Base-by-base conservation (phyloP, 768 basidiomycete genomes). In the Tubosaeta sp. region DNA sequence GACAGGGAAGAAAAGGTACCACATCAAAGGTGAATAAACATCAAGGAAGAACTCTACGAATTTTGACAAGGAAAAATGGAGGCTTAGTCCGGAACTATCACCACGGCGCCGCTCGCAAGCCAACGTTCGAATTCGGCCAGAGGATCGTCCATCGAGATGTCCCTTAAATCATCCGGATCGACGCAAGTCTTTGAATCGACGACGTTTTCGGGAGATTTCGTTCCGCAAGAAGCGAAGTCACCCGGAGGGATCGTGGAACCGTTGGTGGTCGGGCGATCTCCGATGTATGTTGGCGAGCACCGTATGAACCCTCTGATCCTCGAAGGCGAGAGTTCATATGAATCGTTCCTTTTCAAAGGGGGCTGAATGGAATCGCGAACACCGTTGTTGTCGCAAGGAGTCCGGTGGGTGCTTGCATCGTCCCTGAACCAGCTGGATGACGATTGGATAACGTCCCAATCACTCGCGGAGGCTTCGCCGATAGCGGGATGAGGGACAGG, bases 121-220 rank as follows among this genome's bases (percentile, higher is more conserved):
- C 84, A 90, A 42, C 74, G 79, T 53, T 87, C 83, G 27, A 90
- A 73, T 56, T 85, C 84, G 5, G 79, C 83, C 45, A 86, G 74
- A 46, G 82, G 76, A 45, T 85, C 79, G n/a, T 63, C 61, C 31
- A 43, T 41, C 12, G 34, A 8, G 4, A 62, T 58, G 19, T 59
- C 63, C 6, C 51, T 43, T 16, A 7, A 27, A n/a, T 49, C 43
- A 11, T 32, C 34, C 12, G 37, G 10, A 19, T 51, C 45, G 46
- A 32, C 16, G 12, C 32, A 27, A 13, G 11, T 33, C 17, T 34
- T 34, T 33, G 47, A 16, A 22, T 34, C 19, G 51, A 48, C 19
- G 22, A 5, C 13, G 8, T 37, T 35, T 16, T 42, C 45, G 10
- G 41, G 14, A 33, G 13, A 9, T 10, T 32, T 34, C n/a, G 25